Evolutionary conservation across 2,329 filamentous ascomycete genomes (phyloP).

Genomic region (Myotisia sp.): DNA sequence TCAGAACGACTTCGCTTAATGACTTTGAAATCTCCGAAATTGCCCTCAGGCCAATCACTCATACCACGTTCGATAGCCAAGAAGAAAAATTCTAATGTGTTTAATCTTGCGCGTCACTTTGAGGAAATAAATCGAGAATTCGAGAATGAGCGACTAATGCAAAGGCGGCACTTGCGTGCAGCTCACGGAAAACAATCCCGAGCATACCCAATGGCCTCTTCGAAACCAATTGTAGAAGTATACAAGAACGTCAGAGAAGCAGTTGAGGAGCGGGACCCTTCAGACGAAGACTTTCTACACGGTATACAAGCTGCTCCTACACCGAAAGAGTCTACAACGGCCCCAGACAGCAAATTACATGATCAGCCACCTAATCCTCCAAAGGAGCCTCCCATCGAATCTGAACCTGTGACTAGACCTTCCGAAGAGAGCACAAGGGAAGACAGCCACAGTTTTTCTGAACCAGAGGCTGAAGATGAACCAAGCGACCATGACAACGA

Average conservation of each 20-base stretch:
- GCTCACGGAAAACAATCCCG: constrained; percentile 62
- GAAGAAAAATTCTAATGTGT: constrained; percentile 63
- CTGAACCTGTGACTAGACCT: constrained; percentile 16
- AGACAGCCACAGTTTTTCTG: constrained; percentile 40
- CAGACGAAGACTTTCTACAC: constrained; percentile 42
- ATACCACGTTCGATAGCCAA: constrained; percentile 72
- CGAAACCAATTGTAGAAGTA: constrained; percentile 91
- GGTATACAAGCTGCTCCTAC: constrained; percentile 5
- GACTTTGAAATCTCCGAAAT: constrained; percentile 45
- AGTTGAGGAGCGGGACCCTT: constrained; percentile 61
- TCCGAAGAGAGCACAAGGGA: constrained; percentile 14
- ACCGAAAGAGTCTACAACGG: constrained; percentile 12
- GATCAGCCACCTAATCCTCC: constrained; percentile 14
- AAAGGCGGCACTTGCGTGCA: constrained; percentile 61
- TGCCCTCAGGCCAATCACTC: constrained; percentile 46
- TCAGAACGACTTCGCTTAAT: constrained; percentile 56
- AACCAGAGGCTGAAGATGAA: constrained; percentile 52
- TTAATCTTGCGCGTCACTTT: constrained; percentile 85
- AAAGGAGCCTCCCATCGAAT: constrained; percentile 1
- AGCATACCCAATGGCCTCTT: constrained; percentile 76
- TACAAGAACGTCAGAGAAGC: constrained; percentile 90
- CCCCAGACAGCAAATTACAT: constrained; percentile 18
- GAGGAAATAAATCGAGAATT: constrained; percentile 95
- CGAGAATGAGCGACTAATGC: constrained; percentile 79
- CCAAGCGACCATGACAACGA: constrained; percentile 60